phyloP scores from a whole-genome alignment of 2,329 filamentous ascomycete genomes.

The Parastagonospora avenae region DNA sequence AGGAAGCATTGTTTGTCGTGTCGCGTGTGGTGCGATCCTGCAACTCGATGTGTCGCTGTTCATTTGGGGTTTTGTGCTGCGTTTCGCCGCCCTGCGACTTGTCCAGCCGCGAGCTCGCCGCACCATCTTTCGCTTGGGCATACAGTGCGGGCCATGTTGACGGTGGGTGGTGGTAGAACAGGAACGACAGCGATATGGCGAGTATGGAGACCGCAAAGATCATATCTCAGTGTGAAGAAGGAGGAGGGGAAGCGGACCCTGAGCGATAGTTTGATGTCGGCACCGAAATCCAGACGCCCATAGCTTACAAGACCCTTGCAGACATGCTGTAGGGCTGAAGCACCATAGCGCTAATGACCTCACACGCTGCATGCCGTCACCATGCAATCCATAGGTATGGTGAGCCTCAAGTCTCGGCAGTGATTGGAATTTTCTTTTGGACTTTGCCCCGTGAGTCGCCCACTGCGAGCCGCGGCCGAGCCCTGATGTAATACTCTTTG shows the following conservation, averaged over 20 bases:
- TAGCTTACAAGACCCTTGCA: slow-evolving; percentile 1
- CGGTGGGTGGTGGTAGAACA: slow-evolving; percentile 44
- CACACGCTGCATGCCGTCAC: slow-evolving; percentile 19
- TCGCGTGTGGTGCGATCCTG: slow-evolving; percentile 11
- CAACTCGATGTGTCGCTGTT: slow-evolving; percentile 19
- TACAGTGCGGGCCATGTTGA: slow-evolving; percentile 40
- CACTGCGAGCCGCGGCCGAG: neutral
- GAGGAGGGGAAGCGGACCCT: slow-evolving; percentile 18
- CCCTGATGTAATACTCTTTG: neutral
- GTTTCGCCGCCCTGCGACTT: slow-evolving; percentile 20
- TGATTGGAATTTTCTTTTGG: neutral
- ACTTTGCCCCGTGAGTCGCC: neutral
- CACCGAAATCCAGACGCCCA: neutral
- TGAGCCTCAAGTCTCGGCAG: slow-evolving; percentile 1
- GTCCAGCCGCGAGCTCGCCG: slow-evolving; percentile 16
- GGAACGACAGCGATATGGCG: slow-evolving; percentile 43
- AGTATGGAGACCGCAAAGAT: slow-evolving; percentile 46
- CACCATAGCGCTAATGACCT: slow-evolving; percentile 16
- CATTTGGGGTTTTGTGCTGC: slow-evolving; percentile 11
- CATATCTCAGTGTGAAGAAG: slow-evolving; percentile 35
- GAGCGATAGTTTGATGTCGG: neutral
- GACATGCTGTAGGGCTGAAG: slow-evolving; percentile 19
- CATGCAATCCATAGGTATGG: neutral
- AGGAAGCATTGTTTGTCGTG: neutral
- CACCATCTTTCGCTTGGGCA: slow-evolving; percentile 8